phyloP scores from a whole-genome alignment of 345 rosid genomes.

The Arabis hirsuta region DNA sequence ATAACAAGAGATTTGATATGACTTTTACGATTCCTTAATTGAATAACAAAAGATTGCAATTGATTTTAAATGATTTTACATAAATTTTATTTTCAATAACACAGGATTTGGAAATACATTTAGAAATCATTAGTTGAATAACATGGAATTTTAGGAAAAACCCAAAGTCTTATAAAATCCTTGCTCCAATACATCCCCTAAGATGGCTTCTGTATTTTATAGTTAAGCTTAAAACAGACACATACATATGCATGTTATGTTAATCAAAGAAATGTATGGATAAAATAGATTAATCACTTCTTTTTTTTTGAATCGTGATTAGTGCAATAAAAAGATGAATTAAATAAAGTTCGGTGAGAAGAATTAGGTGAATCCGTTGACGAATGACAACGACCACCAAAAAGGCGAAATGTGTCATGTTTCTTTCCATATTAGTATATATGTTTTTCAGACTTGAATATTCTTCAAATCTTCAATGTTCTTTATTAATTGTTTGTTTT shows the following conservation, averaged over 20 bases:
- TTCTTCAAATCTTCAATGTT: conserved; percentile 5
- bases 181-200: no score
- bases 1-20: no score
- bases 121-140: no score
- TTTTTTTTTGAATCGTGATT: conserved; percentile 25
- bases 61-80: no score
- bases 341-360: neutral
- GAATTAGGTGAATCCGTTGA: conserved; percentile 30
- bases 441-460: conserved; percentile 26
- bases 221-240: neutral
- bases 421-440: conserved; percentile 1
- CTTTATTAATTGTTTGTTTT: neutral
- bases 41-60: no score
- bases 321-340: conserved; percentile 32
- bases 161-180: no score
- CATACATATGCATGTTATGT: neutral
- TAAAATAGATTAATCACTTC: neutral
- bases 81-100: no score
- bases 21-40: no score
- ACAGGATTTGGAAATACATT: no score
- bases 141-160: no score
- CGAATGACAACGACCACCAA: conserved; percentile 32
- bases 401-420: conserved; percentile 38
- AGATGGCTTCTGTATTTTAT: neutral
- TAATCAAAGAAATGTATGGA: neutral